Conservation (phyloP, 2,329 filamentous ascomycete genomes). For the Penicillium glabrum region DNA sequence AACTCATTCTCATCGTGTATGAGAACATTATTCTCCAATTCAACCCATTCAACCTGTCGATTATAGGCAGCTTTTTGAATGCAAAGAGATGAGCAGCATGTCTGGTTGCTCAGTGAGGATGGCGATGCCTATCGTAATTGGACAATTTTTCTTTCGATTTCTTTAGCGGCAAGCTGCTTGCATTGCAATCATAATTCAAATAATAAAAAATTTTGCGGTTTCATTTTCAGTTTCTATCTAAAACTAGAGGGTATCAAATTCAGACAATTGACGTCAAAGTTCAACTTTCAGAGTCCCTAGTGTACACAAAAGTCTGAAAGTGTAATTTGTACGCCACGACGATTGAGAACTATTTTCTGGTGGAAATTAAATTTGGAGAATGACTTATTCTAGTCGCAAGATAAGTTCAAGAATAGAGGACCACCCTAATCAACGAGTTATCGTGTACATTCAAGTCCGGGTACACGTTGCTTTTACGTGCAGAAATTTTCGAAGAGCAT, state of each 20-base stretch:
- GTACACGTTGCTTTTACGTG: not conserved
- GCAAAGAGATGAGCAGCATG: not conserved
- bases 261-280: not conserved
- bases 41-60: not conserved
- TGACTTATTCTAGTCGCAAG: not conserved
- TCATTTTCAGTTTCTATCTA: not conserved
- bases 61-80: not conserved
- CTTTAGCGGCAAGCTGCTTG: not conserved
- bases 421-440: not conserved
- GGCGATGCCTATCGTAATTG: not conserved
- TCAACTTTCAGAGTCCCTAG: not conserved
- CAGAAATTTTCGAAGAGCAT: not conserved
- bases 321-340: not conserved
- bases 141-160: not conserved
- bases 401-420: not conserved
- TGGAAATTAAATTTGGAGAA: not conserved
- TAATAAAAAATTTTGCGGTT: not conserved
- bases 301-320: not conserved
- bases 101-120: not conserved
- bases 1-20: conserved; percentile 1
- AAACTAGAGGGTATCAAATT: not conserved
- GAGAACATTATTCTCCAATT: not conserved
- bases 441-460: not conserved
- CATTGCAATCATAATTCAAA: not conserved
- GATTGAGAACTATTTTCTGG: not conserved